These are phyloP conservation scores for Diaporthe destruens DNA, from an alignment of 2,329 filamentous ascomycete species.

Conservation along the genomic window DNA sequence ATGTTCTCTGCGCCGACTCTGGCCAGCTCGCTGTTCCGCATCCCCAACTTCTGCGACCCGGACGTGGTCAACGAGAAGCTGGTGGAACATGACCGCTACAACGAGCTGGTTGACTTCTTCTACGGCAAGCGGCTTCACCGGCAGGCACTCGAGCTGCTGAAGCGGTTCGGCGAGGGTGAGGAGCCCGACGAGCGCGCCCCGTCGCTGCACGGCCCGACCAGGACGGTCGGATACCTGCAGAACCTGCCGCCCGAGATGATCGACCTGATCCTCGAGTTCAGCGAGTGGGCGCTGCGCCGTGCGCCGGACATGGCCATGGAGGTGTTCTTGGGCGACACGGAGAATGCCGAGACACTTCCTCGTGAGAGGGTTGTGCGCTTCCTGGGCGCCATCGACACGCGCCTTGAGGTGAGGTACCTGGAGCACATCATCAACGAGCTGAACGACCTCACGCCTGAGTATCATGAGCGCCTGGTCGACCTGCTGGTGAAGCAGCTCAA, in stretches of 20 bases:
- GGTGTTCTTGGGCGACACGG: conserved; percentile 91
- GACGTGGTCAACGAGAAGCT: conserved; percentile 94
- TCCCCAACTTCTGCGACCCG: conserved; percentile 97
- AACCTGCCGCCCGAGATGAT: conserved; percentile 88
- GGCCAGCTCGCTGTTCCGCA: conserved; percentile 90
- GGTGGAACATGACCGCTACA: conserved; percentile 88
- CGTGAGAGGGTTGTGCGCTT: conserved; percentile 81
- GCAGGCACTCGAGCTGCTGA: conserved; percentile 84
- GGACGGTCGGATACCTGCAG: conserved; percentile 92
- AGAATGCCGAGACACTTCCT: conserved; percentile 92
- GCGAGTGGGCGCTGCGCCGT: conserved; percentile 84
- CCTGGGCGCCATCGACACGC: conserved; percentile 75
- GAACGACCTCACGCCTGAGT: conserved; percentile 84
- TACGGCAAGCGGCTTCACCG: conserved; percentile 94
- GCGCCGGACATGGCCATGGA: conserved; percentile 87
- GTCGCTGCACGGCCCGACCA: conserved; percentile 80
- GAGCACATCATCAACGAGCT: conserved; percentile 93
- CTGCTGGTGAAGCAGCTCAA: conserved; percentile 72
- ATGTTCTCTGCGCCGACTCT: conserved; percentile 92
- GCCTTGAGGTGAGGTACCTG: conserved; percentile 83
- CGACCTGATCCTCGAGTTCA: conserved; percentile 91
- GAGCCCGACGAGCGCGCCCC: conserved; percentile 64
- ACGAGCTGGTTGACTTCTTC: conserved; percentile 96
- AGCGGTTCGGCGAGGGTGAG: conserved; percentile 79
- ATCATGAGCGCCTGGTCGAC: conserved; percentile 87